A percentile compares a stretch with the other conserved stretches of the same genome.
phyloP scores from a whole-genome alignment of 164 flowering plant genomes.

The Saururus chinensis region DNA sequence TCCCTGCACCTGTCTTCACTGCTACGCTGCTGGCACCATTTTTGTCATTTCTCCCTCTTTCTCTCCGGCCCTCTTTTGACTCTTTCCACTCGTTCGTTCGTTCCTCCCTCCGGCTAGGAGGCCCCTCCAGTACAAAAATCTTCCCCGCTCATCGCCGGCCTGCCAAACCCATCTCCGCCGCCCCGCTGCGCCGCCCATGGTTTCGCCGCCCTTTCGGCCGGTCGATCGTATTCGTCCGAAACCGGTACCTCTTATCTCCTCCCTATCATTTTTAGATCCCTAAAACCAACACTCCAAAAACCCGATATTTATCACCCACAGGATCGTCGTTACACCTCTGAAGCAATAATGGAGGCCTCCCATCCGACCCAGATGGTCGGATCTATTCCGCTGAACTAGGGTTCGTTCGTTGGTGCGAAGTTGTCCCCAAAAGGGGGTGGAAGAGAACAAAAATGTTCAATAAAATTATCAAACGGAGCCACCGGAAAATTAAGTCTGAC shows the following conservation, averaged over 20 bases:
- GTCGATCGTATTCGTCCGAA: background rate
- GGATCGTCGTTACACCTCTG: background rate
- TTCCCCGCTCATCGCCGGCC: too few species aligned
- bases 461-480: conserved; percentile 57
- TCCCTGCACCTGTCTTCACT: too few species aligned
- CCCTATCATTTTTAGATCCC: background rate
- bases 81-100: too few species aligned
- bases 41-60: background rate
- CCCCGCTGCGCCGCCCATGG: background rate
- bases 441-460: conserved; percentile 33
- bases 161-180: background rate
- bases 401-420: too few species aligned
- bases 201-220: background rate
- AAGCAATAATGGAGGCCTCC: background rate
- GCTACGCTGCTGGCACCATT: background rate
- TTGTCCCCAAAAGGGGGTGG: background rate
- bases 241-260: background rate
- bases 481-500: conserved; percentile 48
- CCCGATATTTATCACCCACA: background rate
- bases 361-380: background rate
- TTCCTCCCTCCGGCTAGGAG: too few species aligned
- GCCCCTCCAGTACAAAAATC: too few species aligned
- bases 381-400: background rate
- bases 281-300: background rate
- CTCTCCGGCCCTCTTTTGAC: too few species aligned